Conservation (phyloP, 148 eudicot species). For the Nepenthes mirabilis region DNA sequence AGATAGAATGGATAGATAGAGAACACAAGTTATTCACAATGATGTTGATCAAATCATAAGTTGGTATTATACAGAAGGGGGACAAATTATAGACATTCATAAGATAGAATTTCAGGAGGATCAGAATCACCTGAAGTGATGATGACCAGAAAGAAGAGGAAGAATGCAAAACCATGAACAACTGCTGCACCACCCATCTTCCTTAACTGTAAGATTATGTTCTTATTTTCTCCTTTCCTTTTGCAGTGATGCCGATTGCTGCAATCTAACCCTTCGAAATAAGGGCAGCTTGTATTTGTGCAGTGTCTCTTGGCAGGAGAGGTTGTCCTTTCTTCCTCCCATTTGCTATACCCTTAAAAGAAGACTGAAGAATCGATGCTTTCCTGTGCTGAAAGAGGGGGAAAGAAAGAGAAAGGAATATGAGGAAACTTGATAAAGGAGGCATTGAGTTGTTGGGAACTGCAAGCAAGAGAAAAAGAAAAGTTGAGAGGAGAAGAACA, state of each 20-base stretch:
- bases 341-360: conserved; percentile 19
- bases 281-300: conserved; percentile 8
- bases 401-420: conserved; percentile 50
- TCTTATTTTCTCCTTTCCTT: neutral
- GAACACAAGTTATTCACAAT: too few species aligned
- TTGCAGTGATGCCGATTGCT: neutral
- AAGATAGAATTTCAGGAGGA: neutral
- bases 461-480: conserved; percentile 49
- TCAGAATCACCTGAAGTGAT: conserved; percentile 44
- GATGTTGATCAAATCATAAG: too few species aligned
- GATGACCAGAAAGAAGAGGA: conserved; percentile 31
- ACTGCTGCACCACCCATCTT: conserved; percentile 28
- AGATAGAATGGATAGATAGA: neutral
- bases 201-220: conserved; percentile 1
- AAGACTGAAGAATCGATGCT: conserved; percentile 58
- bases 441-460: conserved; percentile 54
- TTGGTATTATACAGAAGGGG: neutral
- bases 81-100: neutral
- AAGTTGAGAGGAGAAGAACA: conserved; percentile 11
- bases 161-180: conserved; percentile 20
- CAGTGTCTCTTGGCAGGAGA: conserved; percentile 27
- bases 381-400: conserved; percentile 58
- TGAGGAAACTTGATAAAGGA: conserved; percentile 70
- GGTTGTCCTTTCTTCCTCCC: conserved; percentile 14
- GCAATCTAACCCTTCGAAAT: conserved; percentile 14